Percentiles rank a stretch among this genome's conserved stretches.
phyloP scores from a whole-genome alignment of 192 early-diverging fungal genomes.

The Kappamyces sp. region DNA sequence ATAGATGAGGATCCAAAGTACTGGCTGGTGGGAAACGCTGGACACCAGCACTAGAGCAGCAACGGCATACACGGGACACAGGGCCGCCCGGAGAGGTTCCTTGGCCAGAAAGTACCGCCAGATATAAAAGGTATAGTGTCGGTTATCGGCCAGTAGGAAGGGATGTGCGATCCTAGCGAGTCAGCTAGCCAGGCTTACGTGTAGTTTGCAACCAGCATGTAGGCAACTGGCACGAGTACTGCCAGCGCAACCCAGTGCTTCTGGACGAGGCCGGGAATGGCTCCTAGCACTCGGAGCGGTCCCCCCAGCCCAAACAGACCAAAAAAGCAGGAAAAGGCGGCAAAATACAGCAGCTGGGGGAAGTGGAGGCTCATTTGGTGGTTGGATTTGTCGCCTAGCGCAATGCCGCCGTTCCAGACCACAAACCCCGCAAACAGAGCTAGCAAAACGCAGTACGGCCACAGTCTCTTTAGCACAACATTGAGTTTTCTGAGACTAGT shows the following conservation, averaged over 20 bases:
- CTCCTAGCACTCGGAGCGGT: conserved; percentile 1
- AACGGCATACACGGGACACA: conserved; percentile 62
- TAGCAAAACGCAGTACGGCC: conserved; percentile 45
- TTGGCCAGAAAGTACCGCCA: conserved; percentile 75
- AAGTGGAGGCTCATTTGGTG: conserved; percentile 74
- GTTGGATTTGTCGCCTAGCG: conserved; percentile 80
- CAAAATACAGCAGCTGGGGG: conserved; percentile 84
- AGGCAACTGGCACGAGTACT: not conserved
- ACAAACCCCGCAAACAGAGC: conserved; percentile 62
- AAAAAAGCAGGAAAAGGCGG: conserved; percentile 42
- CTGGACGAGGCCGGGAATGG: conserved; percentile 12
- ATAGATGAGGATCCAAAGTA: conserved; percentile 54
- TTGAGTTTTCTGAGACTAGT: too few species aligned
- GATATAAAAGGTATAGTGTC: conserved; percentile 93
- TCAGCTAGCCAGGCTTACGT: not conserved
- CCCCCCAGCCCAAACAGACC: conserved; percentile 11
- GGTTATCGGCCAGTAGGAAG: conserved; percentile 89
- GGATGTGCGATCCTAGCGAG: conserved; percentile 73
- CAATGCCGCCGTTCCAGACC: conserved; percentile 74
- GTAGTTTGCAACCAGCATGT: not conserved
- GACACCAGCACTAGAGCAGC: conserved; percentile 18
- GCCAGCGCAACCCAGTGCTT: not conserved
- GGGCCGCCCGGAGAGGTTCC: conserved; percentile 43
- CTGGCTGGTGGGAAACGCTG: conserved; percentile 21
- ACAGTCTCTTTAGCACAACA: conserved; percentile 18